Base-by-base conservation (phyloP, 2,329 filamentous ascomycete species). In the Aureobasidium sp. region DNA sequence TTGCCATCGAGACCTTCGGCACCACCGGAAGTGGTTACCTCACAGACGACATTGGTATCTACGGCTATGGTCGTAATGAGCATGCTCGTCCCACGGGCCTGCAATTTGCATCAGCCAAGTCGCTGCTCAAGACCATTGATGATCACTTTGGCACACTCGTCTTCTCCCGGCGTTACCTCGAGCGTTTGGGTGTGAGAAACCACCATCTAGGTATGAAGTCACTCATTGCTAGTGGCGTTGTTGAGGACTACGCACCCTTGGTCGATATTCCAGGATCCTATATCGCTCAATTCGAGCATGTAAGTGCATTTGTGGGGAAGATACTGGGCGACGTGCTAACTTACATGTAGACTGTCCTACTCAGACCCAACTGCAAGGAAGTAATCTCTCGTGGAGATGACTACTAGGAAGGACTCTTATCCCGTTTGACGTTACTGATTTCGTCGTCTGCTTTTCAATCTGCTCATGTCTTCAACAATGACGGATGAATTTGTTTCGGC, bases 91-190 rank as follows among this genome's bases (percentile, higher is more conserved):
- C 91, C 71, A 86, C 90, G 8, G 84, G 89, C 63, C 79, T 96
- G 64, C 84, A 89, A 56, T 79, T 95, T 55, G 85, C 87, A 47
- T 95, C 90, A 49, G 92, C 92, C 63, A 94, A 92, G 79, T 88
- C 86, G 62, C 80, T 97, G 62, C 80, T 96, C 68, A 94, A 84
- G 70, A 87, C 91, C 36, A 97, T 97, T 75, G 94, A 90, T 78
- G 96, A 96, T 82, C 96, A 96, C 77, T 97, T 97, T 74, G 90
- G 91, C 67, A 96, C 91, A 1, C 77, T 97, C 68, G 91, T 91
- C 1, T 97, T 91, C 76, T 96, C 91, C 75, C 83, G 92, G 66
- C 86, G 92, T 68, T 97, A 96, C 73, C 80, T 97, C 64, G 92
- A 97, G 76, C 87, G 92, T 61, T 77, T 97, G n/a, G 92, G 93